Evolutionary conservation across 352 stramenopile genomes (phyloP).

Genomic region (Phytophthora aleatoria): DNA sequence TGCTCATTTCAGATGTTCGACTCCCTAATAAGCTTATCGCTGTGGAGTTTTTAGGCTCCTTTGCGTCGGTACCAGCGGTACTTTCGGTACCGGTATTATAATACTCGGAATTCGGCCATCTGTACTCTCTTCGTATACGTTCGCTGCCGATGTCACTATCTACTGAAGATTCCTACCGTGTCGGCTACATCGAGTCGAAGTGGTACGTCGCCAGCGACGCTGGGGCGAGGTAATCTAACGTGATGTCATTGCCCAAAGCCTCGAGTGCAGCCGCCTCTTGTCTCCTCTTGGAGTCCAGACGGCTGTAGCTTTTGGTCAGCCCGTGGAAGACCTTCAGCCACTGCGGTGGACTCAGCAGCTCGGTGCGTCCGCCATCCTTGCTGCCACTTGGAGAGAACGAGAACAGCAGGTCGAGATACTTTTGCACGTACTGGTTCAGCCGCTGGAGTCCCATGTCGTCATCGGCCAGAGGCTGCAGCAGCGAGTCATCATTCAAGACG

Average conservation of each 20-base stretch:
- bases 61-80: no score
- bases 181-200: constrained; percentile 23
- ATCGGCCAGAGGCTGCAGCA: constrained; percentile 55
- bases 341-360: constrained; percentile 59
- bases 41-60: no score
- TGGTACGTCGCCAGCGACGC: constrained; percentile 24
- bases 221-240: constrained; percentile 9
- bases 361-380: constrained; percentile 46
- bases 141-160: no score
- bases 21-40: no score
- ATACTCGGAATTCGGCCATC: no score
- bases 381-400: constrained; percentile 30
- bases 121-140: no score
- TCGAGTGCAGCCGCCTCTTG: constrained; percentile 37
- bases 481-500: constrained; percentile 23
- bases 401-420: constrained; percentile 66
- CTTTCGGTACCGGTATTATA: no score
- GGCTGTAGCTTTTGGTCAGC: constrained; percentile 62
- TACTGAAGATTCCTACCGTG: constrained; percentile 6
- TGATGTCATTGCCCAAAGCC: constrained; percentile 3
- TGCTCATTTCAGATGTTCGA: no score
- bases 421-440: constrained; percentile 61
- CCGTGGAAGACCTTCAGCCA: constrained; percentile 71
- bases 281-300: constrained; percentile 53
- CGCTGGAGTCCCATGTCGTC: constrained; percentile 64